Evolutionary conservation across 192 early-diverging fungal species (phyloP).

Genomic region (Linnemannia elongata): DNA sequence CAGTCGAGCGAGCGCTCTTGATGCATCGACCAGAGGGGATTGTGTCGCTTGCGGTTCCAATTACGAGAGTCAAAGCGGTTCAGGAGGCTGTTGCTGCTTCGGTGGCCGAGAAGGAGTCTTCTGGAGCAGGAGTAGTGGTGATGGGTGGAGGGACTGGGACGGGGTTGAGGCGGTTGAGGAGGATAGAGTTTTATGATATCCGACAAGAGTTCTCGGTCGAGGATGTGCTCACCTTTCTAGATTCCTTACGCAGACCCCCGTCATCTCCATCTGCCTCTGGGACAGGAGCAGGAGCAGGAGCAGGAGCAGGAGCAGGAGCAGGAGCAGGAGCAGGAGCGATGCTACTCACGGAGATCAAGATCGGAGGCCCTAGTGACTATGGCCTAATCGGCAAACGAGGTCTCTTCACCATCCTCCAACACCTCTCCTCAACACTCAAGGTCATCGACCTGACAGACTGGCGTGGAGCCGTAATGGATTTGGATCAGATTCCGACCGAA

Average conservation of each 20-base stretch:
- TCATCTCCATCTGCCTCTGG: neutral
- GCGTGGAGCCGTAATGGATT: constrained; percentile 21
- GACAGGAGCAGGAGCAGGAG: neutral
- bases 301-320: neutral
- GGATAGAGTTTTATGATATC: constrained; percentile 23
- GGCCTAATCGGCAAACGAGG: constrained; percentile 10
- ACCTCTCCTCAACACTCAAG: neutral
- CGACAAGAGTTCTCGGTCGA: neutral
- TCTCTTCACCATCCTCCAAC: constrained; percentile 28
- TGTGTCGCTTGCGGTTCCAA: constrained; percentile 10
- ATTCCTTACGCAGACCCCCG: neutral
- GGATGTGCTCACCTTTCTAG: constrained; percentile 22
- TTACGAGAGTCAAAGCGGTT: neutral
- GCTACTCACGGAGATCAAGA: constrained; percentile 22
- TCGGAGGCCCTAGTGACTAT: constrained; percentile 23
- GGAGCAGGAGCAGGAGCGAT: neutral
- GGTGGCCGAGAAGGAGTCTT: neutral
- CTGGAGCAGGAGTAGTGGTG: neutral
- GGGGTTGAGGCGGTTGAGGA: constrained; percentile 6
- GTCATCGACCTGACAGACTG: constrained; percentile 25
- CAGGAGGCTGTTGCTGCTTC: constrained; percentile 15
- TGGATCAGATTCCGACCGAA: constrained; percentile 14
- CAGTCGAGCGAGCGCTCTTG: constrained; percentile 21
- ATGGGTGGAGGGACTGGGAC: neutral
- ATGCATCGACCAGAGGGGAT: constrained; percentile 25